Evolutionary conservation across 345 rosid genomes (phyloP).

Genomic region (Ceriops decandra): DNA sequence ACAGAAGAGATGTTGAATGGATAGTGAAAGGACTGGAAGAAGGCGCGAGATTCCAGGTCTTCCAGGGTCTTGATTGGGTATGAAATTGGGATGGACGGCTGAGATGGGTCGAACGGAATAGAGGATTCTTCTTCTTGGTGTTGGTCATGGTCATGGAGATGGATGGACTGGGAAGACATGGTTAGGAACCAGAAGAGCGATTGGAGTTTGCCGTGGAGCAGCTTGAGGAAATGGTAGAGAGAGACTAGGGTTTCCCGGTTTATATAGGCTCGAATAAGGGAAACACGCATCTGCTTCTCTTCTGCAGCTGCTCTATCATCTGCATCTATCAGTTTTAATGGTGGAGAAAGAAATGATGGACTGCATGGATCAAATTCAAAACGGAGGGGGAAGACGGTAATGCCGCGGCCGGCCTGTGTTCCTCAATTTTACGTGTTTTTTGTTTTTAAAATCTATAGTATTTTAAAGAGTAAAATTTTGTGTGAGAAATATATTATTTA

Average conservation of each 20-base stretch:
- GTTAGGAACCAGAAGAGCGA: background rate
- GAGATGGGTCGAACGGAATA: background rate
- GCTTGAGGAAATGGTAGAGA: constrained; percentile 13
- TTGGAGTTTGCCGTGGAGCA: background rate
- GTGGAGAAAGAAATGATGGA: too few relatives aligned
- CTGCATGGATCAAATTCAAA: too few relatives aligned
- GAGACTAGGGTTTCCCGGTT: background rate
- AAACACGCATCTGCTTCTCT: too few relatives aligned
- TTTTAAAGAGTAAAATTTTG: too few relatives aligned
- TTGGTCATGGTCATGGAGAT: background rate
- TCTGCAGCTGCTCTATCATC: too few relatives aligned
- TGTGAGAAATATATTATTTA: too few relatives aligned
- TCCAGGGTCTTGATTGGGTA: constrained; percentile 67
- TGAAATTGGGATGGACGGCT: constrained; percentile 54
- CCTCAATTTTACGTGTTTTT: too few relatives aligned
- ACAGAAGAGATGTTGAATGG: constrained; percentile 58
- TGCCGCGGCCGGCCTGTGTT: too few relatives aligned
- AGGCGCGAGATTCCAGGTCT: constrained; percentile 53
- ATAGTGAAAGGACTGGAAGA: constrained; percentile 78
- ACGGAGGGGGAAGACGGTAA: too few relatives aligned
- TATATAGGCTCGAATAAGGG: background rate
- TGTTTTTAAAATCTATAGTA: too few relatives aligned
- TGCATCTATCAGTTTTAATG: too few relatives aligned
- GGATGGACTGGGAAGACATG: constrained; percentile 1
- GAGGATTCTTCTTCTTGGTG: background rate